These are phyloP conservation scores for Achlya hypogyna DNA, from an alignment of 352 stramenopile species.

Conservation along the genomic window DNA sequence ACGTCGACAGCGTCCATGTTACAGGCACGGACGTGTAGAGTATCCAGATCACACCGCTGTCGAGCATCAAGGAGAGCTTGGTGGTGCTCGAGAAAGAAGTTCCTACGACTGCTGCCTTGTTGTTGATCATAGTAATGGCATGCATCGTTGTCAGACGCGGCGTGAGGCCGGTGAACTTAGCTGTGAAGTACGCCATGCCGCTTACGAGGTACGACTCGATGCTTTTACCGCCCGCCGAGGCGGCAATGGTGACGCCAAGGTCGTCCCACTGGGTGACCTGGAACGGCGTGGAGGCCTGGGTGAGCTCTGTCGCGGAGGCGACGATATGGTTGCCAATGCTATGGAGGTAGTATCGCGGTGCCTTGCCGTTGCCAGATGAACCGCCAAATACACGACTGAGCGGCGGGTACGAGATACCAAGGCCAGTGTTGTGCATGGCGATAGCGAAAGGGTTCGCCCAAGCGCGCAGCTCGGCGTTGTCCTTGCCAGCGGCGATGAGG, in stretches of 20 bases:
- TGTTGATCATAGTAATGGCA: constrained; percentile 42
- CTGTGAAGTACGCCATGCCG: constrained; percentile 53
- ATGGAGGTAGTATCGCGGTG: constrained; percentile 48
- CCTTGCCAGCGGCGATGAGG: constrained; percentile 22
- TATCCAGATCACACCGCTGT: constrained; percentile 48
- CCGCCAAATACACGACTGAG: constrained; percentile 39
- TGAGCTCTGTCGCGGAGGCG: constrained; percentile 43
- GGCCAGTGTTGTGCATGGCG: constrained; percentile 35
- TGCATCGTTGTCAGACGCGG: constrained; percentile 33
- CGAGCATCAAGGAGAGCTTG: constrained; percentile 47
- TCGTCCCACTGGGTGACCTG: constrained; percentile 50
- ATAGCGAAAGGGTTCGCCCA: constrained; percentile 53
- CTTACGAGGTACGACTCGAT: constrained; percentile 47
- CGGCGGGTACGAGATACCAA: constrained; percentile 50
- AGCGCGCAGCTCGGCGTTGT: constrained; percentile 23
- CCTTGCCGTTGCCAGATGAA: constrained; percentile 39
- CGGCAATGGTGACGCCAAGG: constrained; percentile 39
- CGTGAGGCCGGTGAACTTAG: constrained; percentile 34
- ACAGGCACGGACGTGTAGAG: constrained; percentile 35
- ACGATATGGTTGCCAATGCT: constrained; percentile 39
- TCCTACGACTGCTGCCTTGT: constrained; percentile 20
- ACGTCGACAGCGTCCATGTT: neutral
- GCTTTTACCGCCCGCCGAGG: constrained; percentile 20
- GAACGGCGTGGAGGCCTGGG: constrained; percentile 27
- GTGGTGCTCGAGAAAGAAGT: constrained; percentile 23